phyloP scores from a whole-genome alignment of 495 filamentous ascomycete genomes.

The Hyaloscypha hepaticicola region DNA sequence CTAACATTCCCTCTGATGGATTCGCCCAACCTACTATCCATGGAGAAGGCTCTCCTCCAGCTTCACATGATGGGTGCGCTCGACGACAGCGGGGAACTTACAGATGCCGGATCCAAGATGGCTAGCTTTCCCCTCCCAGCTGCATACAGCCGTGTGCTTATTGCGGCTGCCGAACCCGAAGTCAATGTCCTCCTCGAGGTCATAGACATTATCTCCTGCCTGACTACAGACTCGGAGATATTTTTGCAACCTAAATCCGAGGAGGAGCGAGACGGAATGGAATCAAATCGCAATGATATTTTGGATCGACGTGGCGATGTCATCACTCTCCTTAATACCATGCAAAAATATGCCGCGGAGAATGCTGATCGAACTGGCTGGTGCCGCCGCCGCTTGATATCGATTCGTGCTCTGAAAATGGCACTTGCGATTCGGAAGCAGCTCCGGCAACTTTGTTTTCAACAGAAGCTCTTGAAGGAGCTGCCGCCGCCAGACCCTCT shows the following conservation, averaged over 20 bases:
- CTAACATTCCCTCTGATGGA: constrained; percentile 84
- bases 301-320: constrained; percentile 85
- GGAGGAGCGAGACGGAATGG: constrained; percentile 75
- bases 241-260: constrained; percentile 80
- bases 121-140: constrained; percentile 82
- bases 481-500: constrained; percentile 44
- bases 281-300: constrained; percentile 69
- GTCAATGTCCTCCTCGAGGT: constrained; percentile 73
- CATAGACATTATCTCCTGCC: constrained; percentile 87
- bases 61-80: constrained; percentile 77
- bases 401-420: constrained; percentile 75
- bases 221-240: constrained; percentile 82
- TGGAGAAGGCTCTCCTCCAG: constrained; percentile 82
- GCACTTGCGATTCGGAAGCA: constrained; percentile 81
- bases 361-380: constrained; percentile 71
- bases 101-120: constrained; percentile 68
- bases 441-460: constrained; percentile 63
- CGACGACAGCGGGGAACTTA: constrained; percentile 70
- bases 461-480: constrained; percentile 44
- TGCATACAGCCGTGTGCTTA: constrained; percentile 73
- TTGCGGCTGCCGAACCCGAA: constrained; percentile 72
- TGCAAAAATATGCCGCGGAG: constrained; percentile 78
- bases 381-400: constrained; percentile 75
- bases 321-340: constrained; percentile 78
- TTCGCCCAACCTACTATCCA: constrained; percentile 68